Evolutionary conservation across 2,329 filamentous ascomycete species (phyloP).

Genomic region (Colletotrichum tropicicola): DNA sequence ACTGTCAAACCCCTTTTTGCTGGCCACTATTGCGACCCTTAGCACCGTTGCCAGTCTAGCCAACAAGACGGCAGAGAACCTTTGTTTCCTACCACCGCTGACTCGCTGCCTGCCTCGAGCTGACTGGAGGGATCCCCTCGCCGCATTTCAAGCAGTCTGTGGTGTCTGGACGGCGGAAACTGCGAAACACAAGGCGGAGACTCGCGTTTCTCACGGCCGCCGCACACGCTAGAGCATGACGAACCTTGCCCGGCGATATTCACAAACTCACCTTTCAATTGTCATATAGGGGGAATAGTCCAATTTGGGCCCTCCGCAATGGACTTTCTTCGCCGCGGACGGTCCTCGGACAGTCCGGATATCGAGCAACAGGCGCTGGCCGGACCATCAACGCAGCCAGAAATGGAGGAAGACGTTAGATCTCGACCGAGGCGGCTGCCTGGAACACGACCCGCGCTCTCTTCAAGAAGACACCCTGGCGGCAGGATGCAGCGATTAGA

Average conservation of each 20-base stretch:
- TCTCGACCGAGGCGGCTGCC: constrained; percentile 7
- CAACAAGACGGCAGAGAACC: constrained; percentile 2
- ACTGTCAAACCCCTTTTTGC: too few species aligned
- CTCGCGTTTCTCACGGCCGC: background rate
- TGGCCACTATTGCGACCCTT: too few species aligned
- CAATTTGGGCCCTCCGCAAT: background rate
- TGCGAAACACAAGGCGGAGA: constrained; percentile 4
- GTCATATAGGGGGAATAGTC: background rate
- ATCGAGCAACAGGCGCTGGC: constrained; percentile 24
- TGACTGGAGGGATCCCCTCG: background rate
- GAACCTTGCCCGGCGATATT: constrained; percentile 6
- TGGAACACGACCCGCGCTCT: constrained; percentile 8
- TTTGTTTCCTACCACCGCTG: constrained; percentile 7
- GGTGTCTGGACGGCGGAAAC: constrained; percentile 3
- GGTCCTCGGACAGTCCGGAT: background rate
- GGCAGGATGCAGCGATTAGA: constrained; percentile 20
- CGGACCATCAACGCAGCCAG: constrained; percentile 17
- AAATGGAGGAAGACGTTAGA: constrained; percentile 22
- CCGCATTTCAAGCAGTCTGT: background rate
- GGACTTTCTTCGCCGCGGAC: constrained; percentile 24
- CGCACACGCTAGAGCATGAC: constrained; percentile 8
- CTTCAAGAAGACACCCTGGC: background rate
- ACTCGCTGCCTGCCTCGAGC: background rate
- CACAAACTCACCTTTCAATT: background rate
- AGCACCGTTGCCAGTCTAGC: background rate